phyloP scores from a whole-genome alignment of 1,139 yeast species.

The Saccharomyces pastorianus region DNA sequence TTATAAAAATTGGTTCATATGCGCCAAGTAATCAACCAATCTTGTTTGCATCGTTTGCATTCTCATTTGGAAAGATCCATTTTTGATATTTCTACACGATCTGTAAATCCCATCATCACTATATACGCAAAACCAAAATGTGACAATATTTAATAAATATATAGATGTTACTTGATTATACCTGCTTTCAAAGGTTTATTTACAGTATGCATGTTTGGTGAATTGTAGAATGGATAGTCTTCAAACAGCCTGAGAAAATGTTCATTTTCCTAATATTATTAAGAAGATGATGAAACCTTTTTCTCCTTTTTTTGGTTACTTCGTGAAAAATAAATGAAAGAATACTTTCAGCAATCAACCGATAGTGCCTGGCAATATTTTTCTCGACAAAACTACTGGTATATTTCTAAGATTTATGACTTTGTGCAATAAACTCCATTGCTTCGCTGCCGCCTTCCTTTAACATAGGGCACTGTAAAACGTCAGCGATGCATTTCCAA shows the following conservation, averaged over 20 bases:
- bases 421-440: constrained; percentile 56
- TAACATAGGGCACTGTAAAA: constrained; percentile 54
- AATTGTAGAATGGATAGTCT: neutral
- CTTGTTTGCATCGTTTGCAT: neutral
- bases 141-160: neutral
- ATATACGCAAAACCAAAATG: neutral
- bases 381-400: no score
- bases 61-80: neutral
- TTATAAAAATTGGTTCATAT: neutral
- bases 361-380: no score
- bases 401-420: constrained; percentile 22
- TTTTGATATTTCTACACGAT: neutral
- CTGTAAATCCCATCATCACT: neutral
- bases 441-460: constrained; percentile 64
- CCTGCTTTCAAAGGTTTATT: neutral
- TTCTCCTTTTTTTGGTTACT: neutral
- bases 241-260: neutral
- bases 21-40: no score
- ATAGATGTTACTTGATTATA: neutral
- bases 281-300: no score
- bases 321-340: neutral
- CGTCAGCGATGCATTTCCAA: constrained; percentile 79
- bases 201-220: neutral
- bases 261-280: no score
- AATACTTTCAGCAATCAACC: no score